phyloP scores from a whole-genome alignment of 768 basidiomycete genomes.

The Mycena indigotica region DNA sequence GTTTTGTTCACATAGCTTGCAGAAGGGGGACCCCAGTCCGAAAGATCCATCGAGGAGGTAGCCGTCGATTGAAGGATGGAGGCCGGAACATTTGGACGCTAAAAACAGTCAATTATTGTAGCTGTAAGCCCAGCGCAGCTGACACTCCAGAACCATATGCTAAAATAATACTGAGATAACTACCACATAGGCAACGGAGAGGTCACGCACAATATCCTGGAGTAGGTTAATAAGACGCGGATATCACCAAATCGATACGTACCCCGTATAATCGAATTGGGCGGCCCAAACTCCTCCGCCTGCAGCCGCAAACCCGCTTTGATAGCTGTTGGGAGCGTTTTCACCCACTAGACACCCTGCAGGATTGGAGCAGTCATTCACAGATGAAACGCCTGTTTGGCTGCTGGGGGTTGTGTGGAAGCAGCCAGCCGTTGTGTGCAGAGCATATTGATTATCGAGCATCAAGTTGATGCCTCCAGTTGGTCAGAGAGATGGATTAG shows the following conservation, averaged over 20 bases:
- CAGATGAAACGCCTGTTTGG: conserved; percentile 53
- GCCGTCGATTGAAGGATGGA: conserved; percentile 38
- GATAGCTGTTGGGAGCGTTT: conserved; percentile 62
- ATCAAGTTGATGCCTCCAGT: conserved; percentile 83
- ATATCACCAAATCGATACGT: background rate
- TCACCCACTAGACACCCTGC: conserved; percentile 70
- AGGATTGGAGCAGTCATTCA: conserved; percentile 58
- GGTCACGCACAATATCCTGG: conserved; percentile 22
- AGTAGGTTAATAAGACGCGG: conserved; percentile 4
- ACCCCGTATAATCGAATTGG: conserved; percentile 60
- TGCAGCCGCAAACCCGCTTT: conserved; percentile 62
- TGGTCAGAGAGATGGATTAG: conserved; percentile 45
- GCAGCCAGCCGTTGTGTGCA: conserved; percentile 66
- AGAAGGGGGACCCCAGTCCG: conserved; percentile 48
- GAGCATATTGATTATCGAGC: conserved; percentile 69
- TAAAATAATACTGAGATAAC: conserved; percentile 19
- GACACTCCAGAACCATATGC: conserved; percentile 50
- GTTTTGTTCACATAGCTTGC: conserved; percentile 39
- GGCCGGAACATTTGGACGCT: conserved; percentile 48
- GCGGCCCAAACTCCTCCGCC: conserved; percentile 80
- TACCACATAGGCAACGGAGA: background rate
- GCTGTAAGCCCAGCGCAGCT: conserved; percentile 17
- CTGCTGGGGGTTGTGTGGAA: conserved; percentile 34
- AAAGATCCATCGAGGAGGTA: conserved; percentile 38
- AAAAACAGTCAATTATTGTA: conserved; percentile 6